A percentile compares a stretch with the other conserved stretches of the same genome.
Conservation (phyloP, 805 yeast genomes). For the Nakazawaea ishiwadae region DNA sequence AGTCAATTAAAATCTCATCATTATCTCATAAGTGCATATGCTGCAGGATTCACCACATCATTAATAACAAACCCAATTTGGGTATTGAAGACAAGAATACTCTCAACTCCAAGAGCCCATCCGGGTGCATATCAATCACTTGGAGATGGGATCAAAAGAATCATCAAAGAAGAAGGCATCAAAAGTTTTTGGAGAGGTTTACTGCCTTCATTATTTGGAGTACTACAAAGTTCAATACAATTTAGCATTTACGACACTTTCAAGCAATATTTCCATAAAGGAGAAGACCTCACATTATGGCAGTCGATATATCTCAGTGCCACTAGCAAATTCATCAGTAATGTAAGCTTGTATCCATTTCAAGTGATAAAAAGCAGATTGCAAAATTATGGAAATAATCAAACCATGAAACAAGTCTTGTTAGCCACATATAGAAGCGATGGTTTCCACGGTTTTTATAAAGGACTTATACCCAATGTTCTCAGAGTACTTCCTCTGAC, state of each 20-base stretch:
- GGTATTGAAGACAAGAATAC: conserved; percentile 89
- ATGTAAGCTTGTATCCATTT: conserved; percentile 70
- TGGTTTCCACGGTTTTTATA: conserved; percentile 70
- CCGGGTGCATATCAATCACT: conserved; percentile 56
- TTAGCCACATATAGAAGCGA: conserved; percentile 38
- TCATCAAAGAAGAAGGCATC: conserved; percentile 53
- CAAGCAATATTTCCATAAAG: conserved; percentile 35
- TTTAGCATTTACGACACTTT: conserved; percentile 80
- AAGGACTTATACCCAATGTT: conserved; percentile 76
- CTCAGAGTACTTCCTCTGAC: conserved; percentile 89
- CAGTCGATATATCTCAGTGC: conserved; percentile 69
- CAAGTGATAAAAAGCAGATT: conserved; percentile 77
- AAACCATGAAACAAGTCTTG: conserved; percentile 30
- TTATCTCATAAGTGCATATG: conserved; percentile 50
- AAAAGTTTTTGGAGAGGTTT: conserved; percentile 69
- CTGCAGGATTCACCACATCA: conserved; percentile 75
- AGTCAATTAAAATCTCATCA: conserved; percentile 34
- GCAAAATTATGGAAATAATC: conserved; percentile 41
- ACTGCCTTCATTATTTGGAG: conserved; percentile 61
- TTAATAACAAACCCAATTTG: conserved; percentile 87
- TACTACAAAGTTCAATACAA: conserved; percentile 86
- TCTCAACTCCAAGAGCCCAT: conserved; percentile 45
- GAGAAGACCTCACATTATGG: conserved; percentile 34
- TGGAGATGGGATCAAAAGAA: conserved; percentile 45
- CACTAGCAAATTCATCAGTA: conserved; percentile 61